Conservation (phyloP, 2,329 filamentous ascomycete species). For the Septoria linicola region DNA sequence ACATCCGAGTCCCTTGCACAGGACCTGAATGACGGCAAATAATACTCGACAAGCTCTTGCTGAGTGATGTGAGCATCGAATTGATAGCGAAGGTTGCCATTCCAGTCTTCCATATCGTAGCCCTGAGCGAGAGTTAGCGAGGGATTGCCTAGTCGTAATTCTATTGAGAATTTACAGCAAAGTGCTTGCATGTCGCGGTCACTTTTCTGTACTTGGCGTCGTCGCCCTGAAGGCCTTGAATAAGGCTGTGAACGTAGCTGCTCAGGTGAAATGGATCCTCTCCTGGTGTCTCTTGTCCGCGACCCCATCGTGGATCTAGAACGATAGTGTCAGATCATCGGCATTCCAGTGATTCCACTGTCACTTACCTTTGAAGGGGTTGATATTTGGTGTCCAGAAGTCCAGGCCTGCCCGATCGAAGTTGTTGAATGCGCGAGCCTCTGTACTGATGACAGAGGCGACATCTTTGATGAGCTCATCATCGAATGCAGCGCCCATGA, state of each 20-base stretch:
- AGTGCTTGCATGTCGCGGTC: conserved; percentile 51
- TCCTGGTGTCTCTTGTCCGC: conserved; percentile 45
- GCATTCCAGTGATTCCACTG: too few species aligned
- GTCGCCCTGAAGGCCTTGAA: conserved; percentile 39
- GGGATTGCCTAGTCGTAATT: too few species aligned
- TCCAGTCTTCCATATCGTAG: conserved; percentile 37
- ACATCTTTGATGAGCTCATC: conserved; percentile 60
- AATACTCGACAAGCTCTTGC: conserved; percentile 68
- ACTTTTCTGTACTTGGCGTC: conserved; percentile 40
- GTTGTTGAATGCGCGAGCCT: conserved; percentile 66
- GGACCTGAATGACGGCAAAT: conserved; percentile 62
- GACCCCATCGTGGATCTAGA: conserved; percentile 48
- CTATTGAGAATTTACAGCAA: conserved; percentile 37
- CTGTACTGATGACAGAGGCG: conserved; percentile 56
- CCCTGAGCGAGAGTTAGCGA: too few species aligned
- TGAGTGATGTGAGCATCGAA: conserved; percentile 58
- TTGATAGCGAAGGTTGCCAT: conserved; percentile 42
- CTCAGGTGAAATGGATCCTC: conserved; percentile 38
- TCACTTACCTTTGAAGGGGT: conserved; percentile 51
- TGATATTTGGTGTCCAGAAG: conserved; percentile 66
- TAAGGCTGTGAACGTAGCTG: conserved; percentile 38
- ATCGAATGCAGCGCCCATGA: conserved; percentile 63
- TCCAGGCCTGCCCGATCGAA: conserved; percentile 55
- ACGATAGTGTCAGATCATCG: too few species aligned
- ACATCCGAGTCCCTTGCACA: conserved; percentile 48